Percentiles rank a stretch among this genome's conserved stretches.
phyloP scores from a whole-genome alignment of 176 grass and related monocot species.

The Alopecurus myosuroides region DNA sequence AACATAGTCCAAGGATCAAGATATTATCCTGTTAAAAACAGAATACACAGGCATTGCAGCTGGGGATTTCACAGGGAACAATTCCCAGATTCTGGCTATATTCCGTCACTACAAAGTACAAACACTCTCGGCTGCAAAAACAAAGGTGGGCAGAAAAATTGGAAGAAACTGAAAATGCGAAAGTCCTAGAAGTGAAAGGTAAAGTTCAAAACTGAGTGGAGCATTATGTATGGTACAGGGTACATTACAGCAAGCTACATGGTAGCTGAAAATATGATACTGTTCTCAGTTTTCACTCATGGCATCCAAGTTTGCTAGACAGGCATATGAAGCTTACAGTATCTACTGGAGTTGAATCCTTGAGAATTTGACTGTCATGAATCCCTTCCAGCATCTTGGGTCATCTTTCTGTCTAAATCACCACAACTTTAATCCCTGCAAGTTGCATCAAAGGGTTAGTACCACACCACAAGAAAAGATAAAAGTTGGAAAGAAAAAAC shows the following conservation, averaged over 20 bases:
- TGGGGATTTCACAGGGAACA: neutral
- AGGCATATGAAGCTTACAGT: neutral
- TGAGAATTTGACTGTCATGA: neutral
- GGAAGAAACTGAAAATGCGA: neutral
- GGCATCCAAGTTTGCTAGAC: neutral
- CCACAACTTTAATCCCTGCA: conserved; percentile 37
- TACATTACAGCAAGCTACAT: neutral
- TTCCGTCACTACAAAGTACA: neutral
- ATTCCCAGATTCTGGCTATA: neutral
- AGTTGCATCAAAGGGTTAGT: conserved; percentile 12
- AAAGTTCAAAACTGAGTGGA: neutral
- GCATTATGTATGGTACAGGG: neutral
- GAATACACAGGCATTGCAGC: neutral
- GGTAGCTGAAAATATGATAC: neutral
- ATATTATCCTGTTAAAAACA: neutral
- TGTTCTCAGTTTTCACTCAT: neutral
- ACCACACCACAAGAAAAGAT: neutral
- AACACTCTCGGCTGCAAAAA: neutral
- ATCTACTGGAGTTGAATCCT: neutral
- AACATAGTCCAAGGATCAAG: neutral
- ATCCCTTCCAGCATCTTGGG: neutral
- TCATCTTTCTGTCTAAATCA: neutral
- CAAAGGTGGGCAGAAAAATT: neutral
- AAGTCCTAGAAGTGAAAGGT: neutral
- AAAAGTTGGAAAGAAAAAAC: neutral